phyloP scores from a whole-genome alignment of 2,329 filamentous ascomycete species.

The Aureobasidium subglaciale region DNA sequence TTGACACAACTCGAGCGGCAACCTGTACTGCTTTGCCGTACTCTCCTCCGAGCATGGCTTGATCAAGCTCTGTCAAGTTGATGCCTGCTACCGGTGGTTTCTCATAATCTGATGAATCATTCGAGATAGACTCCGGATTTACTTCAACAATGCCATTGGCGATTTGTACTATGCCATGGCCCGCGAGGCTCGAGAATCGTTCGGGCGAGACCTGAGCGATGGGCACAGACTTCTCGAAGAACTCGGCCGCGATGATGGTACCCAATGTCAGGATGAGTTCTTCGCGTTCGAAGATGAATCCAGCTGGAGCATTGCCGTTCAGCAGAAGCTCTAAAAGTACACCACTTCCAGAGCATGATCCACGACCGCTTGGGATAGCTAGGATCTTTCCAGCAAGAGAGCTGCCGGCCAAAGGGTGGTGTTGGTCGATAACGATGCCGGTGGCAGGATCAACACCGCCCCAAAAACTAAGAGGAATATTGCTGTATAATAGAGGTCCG shows the following conservation, averaged over 20 bases:
- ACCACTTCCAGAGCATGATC: conserved; percentile 42
- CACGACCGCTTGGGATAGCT: conserved; percentile 40
- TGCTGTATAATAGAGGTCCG: neutral
- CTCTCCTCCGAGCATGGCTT: conserved; percentile 20
- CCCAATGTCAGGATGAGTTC: conserved; percentile 43
- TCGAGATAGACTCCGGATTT: neutral
- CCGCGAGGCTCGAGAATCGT: conserved; percentile 18
- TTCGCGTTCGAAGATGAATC: conserved; percentile 35
- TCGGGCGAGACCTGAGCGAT: conserved; percentile 27
- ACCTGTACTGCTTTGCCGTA: conserved; percentile 30
- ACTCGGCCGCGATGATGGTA: conserved; percentile 36
- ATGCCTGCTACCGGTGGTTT: neutral
- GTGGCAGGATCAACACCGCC: conserved; percentile 37
- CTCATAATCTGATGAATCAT: neutral
- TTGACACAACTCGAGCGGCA: conserved; percentile 34
- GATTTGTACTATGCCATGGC: neutral
- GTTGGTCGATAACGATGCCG: conserved; percentile 38
- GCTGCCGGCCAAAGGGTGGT: conserved; percentile 35
- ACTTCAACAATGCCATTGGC: neutral
- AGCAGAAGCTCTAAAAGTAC: conserved; percentile 41
- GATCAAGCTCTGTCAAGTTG: conserved; percentile 18
- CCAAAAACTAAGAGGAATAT: conserved; percentile 38
- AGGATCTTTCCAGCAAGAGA: conserved; percentile 31
- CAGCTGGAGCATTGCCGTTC: conserved; percentile 32
- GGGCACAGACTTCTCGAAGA: conserved; percentile 37